Percentiles rank a stretch among this genome's conserved stretches.
Conservation (phyloP, 805 yeast genomes). For the Ogataea degrootiae region DNA sequence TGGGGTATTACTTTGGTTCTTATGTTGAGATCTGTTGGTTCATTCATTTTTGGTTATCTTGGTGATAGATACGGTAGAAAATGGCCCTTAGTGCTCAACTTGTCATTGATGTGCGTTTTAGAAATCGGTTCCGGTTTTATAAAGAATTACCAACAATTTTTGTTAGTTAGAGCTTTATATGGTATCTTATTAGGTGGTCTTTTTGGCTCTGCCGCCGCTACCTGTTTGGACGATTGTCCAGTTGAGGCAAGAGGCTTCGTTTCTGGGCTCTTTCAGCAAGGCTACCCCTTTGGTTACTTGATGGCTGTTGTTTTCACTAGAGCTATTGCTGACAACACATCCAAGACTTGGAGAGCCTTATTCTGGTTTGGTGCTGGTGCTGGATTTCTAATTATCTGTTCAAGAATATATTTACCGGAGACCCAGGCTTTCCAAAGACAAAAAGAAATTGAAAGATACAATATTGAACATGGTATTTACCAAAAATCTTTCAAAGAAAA, state of each 20-base stretch:
- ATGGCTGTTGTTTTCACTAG: slow-evolving; percentile 62
- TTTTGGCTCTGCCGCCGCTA: slow-evolving; percentile 50
- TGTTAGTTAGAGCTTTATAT: slow-evolving; percentile 58
- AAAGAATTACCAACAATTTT: slow-evolving; percentile 48
- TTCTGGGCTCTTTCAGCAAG: slow-evolving; percentile 73
- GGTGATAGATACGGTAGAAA: slow-evolving; percentile 62
- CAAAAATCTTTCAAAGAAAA: slow-evolving; percentile 31
- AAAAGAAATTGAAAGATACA: slow-evolving; percentile 32
- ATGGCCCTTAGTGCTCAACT: slow-evolving; percentile 48
- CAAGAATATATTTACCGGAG: slow-evolving; percentile 43
- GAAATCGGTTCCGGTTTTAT: slow-evolving; percentile 66
- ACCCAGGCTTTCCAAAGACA: slow-evolving; percentile 49
- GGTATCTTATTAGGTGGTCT: slow-evolving; percentile 59
- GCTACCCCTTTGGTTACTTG: slow-evolving; percentile 68
- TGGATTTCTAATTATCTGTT: slow-evolving; percentile 36
- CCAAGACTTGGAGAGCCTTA: slow-evolving; percentile 57
- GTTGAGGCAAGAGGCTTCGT: slow-evolving; percentile 50
- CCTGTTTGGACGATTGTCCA: slow-evolving; percentile 52
- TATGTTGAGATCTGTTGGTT: slow-evolving; percentile 67
- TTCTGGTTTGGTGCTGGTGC: slow-evolving; percentile 69
- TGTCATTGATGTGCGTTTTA: slow-evolving; percentile 42
- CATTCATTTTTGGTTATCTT: slow-evolving; percentile 52
- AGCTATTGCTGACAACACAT: slow-evolving; percentile 51
- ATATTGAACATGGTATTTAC: slow-evolving; percentile 25
- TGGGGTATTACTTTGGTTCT: slow-evolving; percentile 67